A percentile compares a stretch with the other conserved stretches of the same genome.
These are phyloP conservation scores for Saccharomyces hybrid DNA, from an alignment of 1,139 yeast species.

Conservation along the genomic window DNA sequence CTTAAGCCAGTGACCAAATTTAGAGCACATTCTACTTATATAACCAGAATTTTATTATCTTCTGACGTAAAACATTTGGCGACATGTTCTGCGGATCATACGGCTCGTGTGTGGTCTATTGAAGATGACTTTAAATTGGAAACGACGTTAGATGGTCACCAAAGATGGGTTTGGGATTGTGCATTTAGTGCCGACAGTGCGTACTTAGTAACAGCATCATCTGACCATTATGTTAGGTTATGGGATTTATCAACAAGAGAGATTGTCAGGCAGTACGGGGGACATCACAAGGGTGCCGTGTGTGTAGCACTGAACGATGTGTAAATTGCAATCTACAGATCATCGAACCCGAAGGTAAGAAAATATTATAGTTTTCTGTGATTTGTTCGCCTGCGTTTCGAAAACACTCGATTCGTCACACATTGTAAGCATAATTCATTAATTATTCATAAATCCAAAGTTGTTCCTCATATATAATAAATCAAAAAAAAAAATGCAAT, in stretches of 20 bases:
- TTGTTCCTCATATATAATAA: too few relatives aligned
- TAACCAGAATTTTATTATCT: slow-evolving; percentile 78
- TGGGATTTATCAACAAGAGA: slow-evolving; percentile 97
- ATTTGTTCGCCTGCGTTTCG: neutral
- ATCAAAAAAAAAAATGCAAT: too few relatives aligned
- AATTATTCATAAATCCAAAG: too few relatives aligned
- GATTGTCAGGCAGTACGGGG: slow-evolving; percentile 80
- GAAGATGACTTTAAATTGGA: slow-evolving; percentile 74
- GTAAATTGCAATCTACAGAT: slow-evolving; percentile 20
- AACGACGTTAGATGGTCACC: slow-evolving; percentile 86
- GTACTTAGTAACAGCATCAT: slow-evolving; percentile 90
- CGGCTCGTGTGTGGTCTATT: slow-evolving; percentile 91
- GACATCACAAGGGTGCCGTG: slow-evolving; percentile 91
- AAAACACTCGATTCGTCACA: too few relatives aligned
- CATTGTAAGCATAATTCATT: too few relatives aligned
- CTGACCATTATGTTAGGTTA: slow-evolving; percentile 89
- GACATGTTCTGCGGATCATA: slow-evolving; percentile 95
- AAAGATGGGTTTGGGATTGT: slow-evolving; percentile 99
- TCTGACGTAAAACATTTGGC: slow-evolving; percentile 94
- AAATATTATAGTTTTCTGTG: neutral
- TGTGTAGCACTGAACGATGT: slow-evolving; percentile 95
- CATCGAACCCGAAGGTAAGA: neutral
- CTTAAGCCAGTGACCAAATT: slow-evolving; percentile 84
- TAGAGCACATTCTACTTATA: slow-evolving; percentile 82
- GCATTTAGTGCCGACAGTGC: slow-evolving; percentile 98